Conservation (phyloP, 208 protist genomes). For the Trypanosoma caninum region DNA sequence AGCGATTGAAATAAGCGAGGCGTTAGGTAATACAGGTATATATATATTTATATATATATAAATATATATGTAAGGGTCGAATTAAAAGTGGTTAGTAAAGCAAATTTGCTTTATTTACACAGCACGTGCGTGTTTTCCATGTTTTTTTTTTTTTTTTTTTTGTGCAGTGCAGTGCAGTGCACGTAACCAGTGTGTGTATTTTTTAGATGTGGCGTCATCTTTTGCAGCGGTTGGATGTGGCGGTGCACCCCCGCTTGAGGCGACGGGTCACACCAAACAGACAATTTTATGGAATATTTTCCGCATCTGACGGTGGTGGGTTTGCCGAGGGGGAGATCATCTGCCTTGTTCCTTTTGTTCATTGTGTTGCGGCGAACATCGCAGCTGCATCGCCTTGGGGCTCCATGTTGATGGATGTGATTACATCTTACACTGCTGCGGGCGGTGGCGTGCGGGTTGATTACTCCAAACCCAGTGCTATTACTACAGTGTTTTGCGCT, state of each 20-base stretch:
- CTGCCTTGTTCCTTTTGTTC: constrained; percentile 44
- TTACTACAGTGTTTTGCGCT: constrained; percentile 59
- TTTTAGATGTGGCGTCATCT: constrained; percentile 44
- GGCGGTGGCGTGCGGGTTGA: constrained; percentile 35
- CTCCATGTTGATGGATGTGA: constrained; percentile 16
- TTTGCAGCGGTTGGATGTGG: constrained; percentile 28
- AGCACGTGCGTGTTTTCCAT: too few species aligned
- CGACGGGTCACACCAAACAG: constrained; percentile 28
- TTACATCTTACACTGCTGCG: constrained; percentile 32
- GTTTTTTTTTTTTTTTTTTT: too few species aligned
- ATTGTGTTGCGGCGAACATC: constrained; percentile 46
- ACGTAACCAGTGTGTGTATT: not conserved
- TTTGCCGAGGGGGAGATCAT: constrained; percentile 40
- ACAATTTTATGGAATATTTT: constrained; percentile 43
- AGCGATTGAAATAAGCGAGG: too few species aligned
- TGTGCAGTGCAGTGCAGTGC: too few species aligned
- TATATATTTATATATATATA: too few species aligned
- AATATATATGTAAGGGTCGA: too few species aligned
- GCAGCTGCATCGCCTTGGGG: constrained; percentile 59
- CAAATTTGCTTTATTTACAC: too few species aligned
- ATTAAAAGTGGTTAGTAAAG: too few species aligned
- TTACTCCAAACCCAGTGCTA: constrained; percentile 46
- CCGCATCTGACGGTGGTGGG: constrained; percentile 19
- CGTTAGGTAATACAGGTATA: too few species aligned
- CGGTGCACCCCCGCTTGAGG: constrained; percentile 33